phyloP scores from a whole-genome alignment of 2,329 filamentous ascomycete genomes.

The Arthrobotrys sinensis region DNA sequence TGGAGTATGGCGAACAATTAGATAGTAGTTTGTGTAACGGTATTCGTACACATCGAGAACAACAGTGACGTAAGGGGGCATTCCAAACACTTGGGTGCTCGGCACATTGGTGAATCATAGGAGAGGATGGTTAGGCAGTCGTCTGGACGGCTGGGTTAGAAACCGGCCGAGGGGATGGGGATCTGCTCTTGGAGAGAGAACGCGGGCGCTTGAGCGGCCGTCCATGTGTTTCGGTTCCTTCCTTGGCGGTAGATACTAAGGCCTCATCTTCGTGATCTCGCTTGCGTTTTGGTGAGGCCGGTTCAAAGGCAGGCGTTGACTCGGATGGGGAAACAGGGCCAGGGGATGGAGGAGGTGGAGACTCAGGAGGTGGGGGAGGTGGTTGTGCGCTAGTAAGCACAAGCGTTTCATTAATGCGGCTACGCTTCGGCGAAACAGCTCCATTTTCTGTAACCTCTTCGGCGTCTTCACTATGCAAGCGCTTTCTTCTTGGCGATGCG shows the following conservation, averaged over 20 bases:
- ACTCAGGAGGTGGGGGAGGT: constrained; percentile 39
- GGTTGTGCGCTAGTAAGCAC: constrained; percentile 50
- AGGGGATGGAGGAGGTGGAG: constrained; percentile 19
- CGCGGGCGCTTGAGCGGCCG: constrained; percentile 50
- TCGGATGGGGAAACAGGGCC: constrained; percentile 7
- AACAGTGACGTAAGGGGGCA: neutral
- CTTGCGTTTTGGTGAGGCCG: constrained; percentile 40
- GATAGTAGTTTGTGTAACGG: neutral
- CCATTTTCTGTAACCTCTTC: constrained; percentile 19
- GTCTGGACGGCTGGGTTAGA: constrained; percentile 25
- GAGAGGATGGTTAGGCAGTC: constrained; percentile 24
- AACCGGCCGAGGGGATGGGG: constrained; percentile 39
- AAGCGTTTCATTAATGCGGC: constrained; percentile 56
- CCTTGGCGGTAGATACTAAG: constrained; percentile 9
- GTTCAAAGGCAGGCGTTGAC: constrained; percentile 21
- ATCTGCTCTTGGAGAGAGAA: constrained; percentile 44
- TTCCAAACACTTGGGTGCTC: neutral
- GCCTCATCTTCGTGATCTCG: constrained; percentile 18
- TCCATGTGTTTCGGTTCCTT: neutral
- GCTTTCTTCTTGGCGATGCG: constrained; percentile 49
- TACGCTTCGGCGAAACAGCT: constrained; percentile 49
- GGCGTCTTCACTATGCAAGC: constrained; percentile 35
- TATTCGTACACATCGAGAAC: constrained; percentile 24
- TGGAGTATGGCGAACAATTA: neutral
- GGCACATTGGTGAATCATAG: neutral